Percentiles rank a stretch among this genome's conserved stretches.
phyloP scores from a whole-genome alignment of 352 stramenopile genomes.

The Phytophthora pisi region DNA sequence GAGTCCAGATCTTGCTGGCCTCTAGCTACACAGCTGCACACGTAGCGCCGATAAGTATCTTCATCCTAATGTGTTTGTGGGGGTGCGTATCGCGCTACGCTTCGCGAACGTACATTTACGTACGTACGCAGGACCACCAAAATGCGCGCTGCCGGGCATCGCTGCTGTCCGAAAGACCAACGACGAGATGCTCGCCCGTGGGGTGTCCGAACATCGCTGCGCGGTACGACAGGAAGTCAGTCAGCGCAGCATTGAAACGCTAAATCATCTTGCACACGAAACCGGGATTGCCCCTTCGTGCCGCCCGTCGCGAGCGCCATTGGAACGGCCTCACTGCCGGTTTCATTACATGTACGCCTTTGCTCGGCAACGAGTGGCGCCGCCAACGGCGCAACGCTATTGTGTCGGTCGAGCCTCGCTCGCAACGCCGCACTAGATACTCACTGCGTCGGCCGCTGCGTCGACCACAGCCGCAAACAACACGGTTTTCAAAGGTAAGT shows the following conservation, averaged over 20 bases:
- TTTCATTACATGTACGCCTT: neutral
- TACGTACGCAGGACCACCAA: neutral
- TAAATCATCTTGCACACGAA: slow-evolving; percentile 35
- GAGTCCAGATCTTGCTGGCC: too few species aligned
- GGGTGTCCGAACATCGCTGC: neutral
- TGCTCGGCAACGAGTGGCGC: neutral
- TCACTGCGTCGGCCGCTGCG: neutral
- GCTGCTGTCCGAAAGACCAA: neutral
- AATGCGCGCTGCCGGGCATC: neutral
- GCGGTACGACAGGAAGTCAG: neutral
- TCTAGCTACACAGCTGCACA: too few species aligned
- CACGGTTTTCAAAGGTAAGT: too few species aligned
- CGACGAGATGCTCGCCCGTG: neutral
- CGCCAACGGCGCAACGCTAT: neutral
- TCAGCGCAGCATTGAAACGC: slow-evolving; percentile 19
- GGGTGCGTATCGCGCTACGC: too few species aligned
- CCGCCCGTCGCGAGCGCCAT: slow-evolving; percentile 5
- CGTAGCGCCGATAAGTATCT: too few species aligned
- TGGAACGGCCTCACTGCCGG: slow-evolving; percentile 13
- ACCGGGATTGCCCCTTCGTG: slow-evolving; percentile 17
- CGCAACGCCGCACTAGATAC: neutral
- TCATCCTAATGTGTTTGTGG: too few species aligned
- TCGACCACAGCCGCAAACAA: neutral
- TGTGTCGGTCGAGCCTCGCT: neutral
- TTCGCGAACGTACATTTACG: too few species aligned